Percentiles rank a stretch among this genome's conserved stretches.
Evolutionary conservation across 2,329 filamentous ascomycete species (phyloP).

Genomic region (Colletotrichum cereale): DNA sequence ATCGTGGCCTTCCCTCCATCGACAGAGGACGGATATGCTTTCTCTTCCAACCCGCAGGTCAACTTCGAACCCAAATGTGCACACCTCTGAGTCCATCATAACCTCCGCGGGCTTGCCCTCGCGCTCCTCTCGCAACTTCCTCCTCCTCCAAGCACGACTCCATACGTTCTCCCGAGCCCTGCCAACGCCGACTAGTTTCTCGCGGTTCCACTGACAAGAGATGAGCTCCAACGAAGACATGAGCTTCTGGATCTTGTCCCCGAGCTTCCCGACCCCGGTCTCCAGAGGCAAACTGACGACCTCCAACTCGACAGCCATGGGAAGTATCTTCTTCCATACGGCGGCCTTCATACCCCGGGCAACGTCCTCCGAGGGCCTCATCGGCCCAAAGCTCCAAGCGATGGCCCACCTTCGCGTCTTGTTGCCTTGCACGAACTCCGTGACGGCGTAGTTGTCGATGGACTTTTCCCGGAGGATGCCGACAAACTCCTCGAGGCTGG

Average conservation of each 20-base stretch:
- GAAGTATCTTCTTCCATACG: slow-evolving; percentile 58
- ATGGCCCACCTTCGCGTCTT: slow-evolving; percentile 89
- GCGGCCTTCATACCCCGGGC: slow-evolving; percentile 59
- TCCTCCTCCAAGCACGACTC: slow-evolving; percentile 79
- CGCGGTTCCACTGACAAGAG: slow-evolving; percentile 73
- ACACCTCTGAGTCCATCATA: slow-evolving; percentile 48
- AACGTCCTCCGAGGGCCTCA: slow-evolving; percentile 68
- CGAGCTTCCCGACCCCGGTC: slow-evolving; percentile 55
- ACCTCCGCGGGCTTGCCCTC: slow-evolving; percentile 43
- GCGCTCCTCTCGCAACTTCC: slow-evolving; percentile 54
- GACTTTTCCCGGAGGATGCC: slow-evolving; percentile 66
- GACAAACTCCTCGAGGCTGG: slow-evolving; percentile 74
- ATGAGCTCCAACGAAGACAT: slow-evolving; percentile 69
- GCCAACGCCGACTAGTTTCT: slow-evolving; percentile 68
- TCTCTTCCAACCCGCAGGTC: slow-evolving; percentile 56
- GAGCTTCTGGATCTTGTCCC: slow-evolving; percentile 55
- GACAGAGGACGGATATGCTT: slow-evolving; percentile 63
- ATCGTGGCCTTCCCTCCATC: slow-evolving; percentile 84
- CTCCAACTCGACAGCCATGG: slow-evolving; percentile 55
- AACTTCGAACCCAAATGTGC: slow-evolving; percentile 70
- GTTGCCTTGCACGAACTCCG: slow-evolving; percentile 80
- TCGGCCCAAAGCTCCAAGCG: slow-evolving; percentile 84
- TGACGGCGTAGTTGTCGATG: slow-evolving; percentile 85
- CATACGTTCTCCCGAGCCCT: slow-evolving; percentile 80
- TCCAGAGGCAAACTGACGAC: slow-evolving; percentile 59